Percentiles rank a stretch among this genome's conserved stretches.
These are phyloP conservation scores for Prosopis cineraria DNA, from an alignment of 306 rosid species.

Conservation along the genomic window DNA sequence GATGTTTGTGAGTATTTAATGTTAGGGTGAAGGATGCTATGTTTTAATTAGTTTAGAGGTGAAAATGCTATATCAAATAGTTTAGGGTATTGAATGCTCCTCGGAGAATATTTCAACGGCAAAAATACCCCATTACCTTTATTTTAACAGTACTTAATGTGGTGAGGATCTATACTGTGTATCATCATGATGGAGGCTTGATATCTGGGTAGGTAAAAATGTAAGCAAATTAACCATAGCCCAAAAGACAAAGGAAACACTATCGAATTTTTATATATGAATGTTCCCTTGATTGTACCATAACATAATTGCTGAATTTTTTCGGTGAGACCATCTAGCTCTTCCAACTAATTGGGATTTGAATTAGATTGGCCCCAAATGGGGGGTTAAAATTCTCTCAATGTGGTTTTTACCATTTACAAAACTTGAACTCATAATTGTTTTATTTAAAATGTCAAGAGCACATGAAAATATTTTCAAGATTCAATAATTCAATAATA, in stretches of 20 bases:
- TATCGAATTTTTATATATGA: not conserved
- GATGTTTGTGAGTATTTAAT: too few species aligned
- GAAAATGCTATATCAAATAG: too few species aligned
- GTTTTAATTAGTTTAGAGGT: too few species aligned
- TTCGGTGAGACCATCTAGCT: not conserved
- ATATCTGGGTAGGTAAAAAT: conserved; percentile 24
- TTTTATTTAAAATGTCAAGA: conserved; percentile 8
- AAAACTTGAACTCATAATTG: not conserved
- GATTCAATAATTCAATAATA: conserved; percentile 27
- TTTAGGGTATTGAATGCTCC: too few species aligned
- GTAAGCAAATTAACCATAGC: conserved; percentile 14
- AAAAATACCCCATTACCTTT: too few species aligned
- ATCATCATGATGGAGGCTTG: conserved; percentile 19
- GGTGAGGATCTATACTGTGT: conserved; percentile 3
- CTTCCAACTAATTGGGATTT: not conserved
- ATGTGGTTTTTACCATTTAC: not conserved
- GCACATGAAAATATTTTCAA: conserved; percentile 14
- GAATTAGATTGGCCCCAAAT: not conserved
- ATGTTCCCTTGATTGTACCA: conserved; percentile 13
- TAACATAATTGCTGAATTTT: not conserved
- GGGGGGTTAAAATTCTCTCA: not conserved
- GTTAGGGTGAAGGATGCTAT: too few species aligned
- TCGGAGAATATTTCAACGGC: too few species aligned
- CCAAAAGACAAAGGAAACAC: not conserved
- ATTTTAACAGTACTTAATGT: conserved; percentile 5